Evolutionary conservation across 1,139 yeast genomes (phyloP).

Genomic region (Pneumocystis canis): DNA sequence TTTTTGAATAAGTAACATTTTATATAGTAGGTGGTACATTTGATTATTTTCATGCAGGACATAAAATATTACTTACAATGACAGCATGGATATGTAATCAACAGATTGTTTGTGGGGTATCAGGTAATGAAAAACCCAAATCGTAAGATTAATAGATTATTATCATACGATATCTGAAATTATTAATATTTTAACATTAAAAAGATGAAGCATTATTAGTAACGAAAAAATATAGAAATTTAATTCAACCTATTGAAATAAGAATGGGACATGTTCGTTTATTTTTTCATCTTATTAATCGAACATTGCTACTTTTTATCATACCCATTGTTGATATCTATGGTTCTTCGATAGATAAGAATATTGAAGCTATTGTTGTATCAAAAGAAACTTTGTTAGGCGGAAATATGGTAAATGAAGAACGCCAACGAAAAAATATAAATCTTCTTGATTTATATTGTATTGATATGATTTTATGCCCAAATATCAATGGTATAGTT

Average conservation of each 20-base stretch:
- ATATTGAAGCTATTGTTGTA: conserved; percentile 65
- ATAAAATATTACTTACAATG: conserved; percentile 65
- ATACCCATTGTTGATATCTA: conserved; percentile 68
- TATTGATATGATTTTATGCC: conserved; percentile 52
- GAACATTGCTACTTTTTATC: conserved; percentile 31
- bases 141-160: no score
- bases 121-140: conserved; percentile 25
- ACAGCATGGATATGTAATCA: conserved; percentile 46
- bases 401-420: conserved; percentile 53
- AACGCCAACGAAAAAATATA: conserved; percentile 45
- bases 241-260: conserved; percentile 41
- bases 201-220: conserved; percentile 44
- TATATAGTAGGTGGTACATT: conserved; percentile 91
- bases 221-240: conserved; percentile 60
- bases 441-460: conserved; percentile 39
- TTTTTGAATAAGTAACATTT: no score
- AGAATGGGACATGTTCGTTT: conserved; percentile 36
- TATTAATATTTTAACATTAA: background rate
- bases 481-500: conserved; percentile 35
- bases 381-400: conserved; percentile 71
- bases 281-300: conserved; percentile 38
- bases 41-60: conserved; percentile 94
- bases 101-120: conserved; percentile 61
- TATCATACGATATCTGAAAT: no score
- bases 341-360: conserved; percentile 80